phyloP scores from a whole-genome alignment of 345 rosid species.

The Raphanus sativus region DNA sequence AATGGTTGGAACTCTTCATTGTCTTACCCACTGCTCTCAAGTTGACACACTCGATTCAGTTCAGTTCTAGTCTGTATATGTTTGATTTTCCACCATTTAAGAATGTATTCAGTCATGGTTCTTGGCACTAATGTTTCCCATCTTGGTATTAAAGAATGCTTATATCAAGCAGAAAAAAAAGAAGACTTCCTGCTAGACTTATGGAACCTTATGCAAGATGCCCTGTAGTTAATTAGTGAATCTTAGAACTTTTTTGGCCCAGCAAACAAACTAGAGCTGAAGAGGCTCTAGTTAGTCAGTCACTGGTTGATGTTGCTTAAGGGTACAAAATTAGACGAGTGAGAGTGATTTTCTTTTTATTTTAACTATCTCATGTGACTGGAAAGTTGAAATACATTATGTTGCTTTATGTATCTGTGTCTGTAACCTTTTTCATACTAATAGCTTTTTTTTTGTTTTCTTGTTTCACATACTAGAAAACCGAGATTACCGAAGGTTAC shows the following conservation, averaged over 20 bases:
- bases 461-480: constrained; percentile 32
- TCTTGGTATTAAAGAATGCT: background rate
- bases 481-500: constrained; percentile 18
- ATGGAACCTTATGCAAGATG: constrained; percentile 13
- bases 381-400: background rate
- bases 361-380: background rate
- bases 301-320: background rate
- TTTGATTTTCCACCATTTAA: background rate
- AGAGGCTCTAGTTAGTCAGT: background rate
- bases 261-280: background rate
- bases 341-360: background rate
- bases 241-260: background rate
- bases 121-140: constrained; percentile 6
- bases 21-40: background rate
- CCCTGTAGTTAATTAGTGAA: background rate
- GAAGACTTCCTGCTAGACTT: background rate
- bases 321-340: constrained; percentile 4
- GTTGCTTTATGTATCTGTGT: constrained; percentile 3
- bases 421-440: background rate
- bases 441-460: background rate
- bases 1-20: constrained; percentile 9
- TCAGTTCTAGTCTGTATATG: constrained; percentile 21
- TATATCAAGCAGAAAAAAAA: background rate
- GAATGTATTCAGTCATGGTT: background rate
- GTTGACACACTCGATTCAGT: background rate